phyloP scores from a whole-genome alignment of 1,284 basidiomycete genomes.

The Trichosporon sp. region DNA sequence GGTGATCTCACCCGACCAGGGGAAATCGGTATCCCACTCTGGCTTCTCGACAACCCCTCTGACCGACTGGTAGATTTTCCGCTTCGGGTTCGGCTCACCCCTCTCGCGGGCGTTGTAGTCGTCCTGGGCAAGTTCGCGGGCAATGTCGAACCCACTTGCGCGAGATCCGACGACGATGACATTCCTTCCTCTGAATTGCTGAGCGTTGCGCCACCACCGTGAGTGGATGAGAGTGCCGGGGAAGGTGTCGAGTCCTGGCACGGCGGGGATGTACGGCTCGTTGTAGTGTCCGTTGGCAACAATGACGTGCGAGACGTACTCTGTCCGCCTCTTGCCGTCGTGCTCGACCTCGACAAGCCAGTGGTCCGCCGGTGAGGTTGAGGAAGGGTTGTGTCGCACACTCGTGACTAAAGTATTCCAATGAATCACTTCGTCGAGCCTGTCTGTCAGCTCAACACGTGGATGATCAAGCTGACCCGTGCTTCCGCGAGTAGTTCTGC shows the following conservation, averaged over 20 bases:
- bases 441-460: not conserved
- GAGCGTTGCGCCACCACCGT: constrained; percentile 49
- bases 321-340: constrained; percentile 26
- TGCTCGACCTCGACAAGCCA: constrained; percentile 20
- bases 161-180: constrained; percentile 53
- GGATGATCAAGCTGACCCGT: constrained; percentile 8
- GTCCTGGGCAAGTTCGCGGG: constrained; percentile 49
- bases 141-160: constrained; percentile 53
- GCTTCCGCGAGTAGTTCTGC: constrained; percentile 12
- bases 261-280: constrained; percentile 49
- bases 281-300: constrained; percentile 52
- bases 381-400: constrained; percentile 13
- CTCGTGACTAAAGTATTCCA: constrained; percentile 15
- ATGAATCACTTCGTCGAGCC: constrained; percentile 27
- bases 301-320: constrained; percentile 12
- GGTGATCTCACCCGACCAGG: constrained; percentile 40
- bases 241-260: constrained; percentile 47
- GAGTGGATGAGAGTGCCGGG: constrained; percentile 48
- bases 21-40: constrained; percentile 13
- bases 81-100: constrained; percentile 13
- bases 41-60: constrained; percentile 9
- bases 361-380: constrained; percentile 3
- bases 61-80: constrained; percentile 41
- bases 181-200: constrained; percentile 36
- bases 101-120: constrained; percentile 19